These are phyloP conservation scores for Ophiostoma angusticollis DNA, from an alignment of 2,329 filamentous ascomycete genomes.

Conservation along the genomic window DNA sequence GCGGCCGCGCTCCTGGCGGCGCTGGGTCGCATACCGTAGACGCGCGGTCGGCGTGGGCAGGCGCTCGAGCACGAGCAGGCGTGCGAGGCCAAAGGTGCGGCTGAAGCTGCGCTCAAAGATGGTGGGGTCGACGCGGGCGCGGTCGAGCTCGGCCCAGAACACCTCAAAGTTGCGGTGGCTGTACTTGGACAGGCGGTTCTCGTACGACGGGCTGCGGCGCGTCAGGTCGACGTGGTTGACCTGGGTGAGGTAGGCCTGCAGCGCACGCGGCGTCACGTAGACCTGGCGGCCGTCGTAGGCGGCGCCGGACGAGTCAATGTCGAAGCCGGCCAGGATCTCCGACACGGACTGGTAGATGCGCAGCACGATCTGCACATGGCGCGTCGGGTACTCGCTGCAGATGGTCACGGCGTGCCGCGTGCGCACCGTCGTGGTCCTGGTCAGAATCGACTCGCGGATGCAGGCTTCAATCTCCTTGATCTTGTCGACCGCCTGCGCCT, in stretches of 20 bases:
- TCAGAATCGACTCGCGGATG: slow-evolving; percentile 64
- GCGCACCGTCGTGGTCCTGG: slow-evolving; percentile 72
- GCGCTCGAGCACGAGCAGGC: slow-evolving; percentile 67
- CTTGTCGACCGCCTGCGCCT: slow-evolving; percentile 68
- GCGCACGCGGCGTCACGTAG: slow-evolving; percentile 62
- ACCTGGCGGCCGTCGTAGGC: slow-evolving; percentile 74
- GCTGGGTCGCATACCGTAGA: slow-evolving; percentile 56
- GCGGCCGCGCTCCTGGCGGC: slow-evolving; percentile 59
- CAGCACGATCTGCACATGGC: slow-evolving; percentile 72
- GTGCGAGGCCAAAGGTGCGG: slow-evolving; percentile 62
- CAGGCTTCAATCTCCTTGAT: slow-evolving; percentile 67
- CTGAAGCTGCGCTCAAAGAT: slow-evolving; percentile 75
- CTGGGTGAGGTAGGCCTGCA: slow-evolving; percentile 71
- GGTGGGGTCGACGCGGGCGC: slow-evolving; percentile 67
- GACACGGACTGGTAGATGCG: slow-evolving; percentile 74
- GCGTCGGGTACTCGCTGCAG: slow-evolving; percentile 64
- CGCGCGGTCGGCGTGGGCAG: slow-evolving; percentile 57
- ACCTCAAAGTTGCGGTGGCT: slow-evolving; percentile 75
- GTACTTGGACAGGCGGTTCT: slow-evolving; percentile 78
- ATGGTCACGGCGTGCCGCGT: slow-evolving; percentile 85
- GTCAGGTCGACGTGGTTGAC: slow-evolving; percentile 68
- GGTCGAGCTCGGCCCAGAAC: slow-evolving; percentile 63
- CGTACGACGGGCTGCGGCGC: slow-evolving; percentile 72
- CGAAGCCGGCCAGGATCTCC: slow-evolving; percentile 78
- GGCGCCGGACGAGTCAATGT: slow-evolving; percentile 72